Evolutionary conservation across 306 rosid genomes (phyloP).

Genomic region (Malus asiatica): DNA sequence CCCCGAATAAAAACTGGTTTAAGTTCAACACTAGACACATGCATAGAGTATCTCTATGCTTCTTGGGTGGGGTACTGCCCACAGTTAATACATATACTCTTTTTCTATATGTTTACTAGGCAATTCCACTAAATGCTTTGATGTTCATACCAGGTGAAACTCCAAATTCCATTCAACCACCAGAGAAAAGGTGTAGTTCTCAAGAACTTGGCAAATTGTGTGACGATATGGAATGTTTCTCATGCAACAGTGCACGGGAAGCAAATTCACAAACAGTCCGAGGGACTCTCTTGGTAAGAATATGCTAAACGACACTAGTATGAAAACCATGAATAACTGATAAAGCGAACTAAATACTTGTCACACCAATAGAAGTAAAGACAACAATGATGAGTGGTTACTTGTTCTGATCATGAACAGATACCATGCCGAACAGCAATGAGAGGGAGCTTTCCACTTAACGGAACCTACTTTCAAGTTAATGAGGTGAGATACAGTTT

Average conservation of each 20-base stretch:
- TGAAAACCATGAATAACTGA: not conserved
- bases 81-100: not conserved
- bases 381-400: slow-evolving; percentile 6
- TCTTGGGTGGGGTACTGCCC: not conserved
- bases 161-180: slow-evolving; percentile 71
- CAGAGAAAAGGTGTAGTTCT: slow-evolving; percentile 60
- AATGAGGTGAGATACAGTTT: slow-evolving; percentile 56
- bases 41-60: not conserved
- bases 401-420: slow-evolving; percentile 38
- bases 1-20: not conserved
- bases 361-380: not conserved
- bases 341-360: not conserved
- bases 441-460: slow-evolving; percentile 92
- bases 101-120: slow-evolving; percentile 16
- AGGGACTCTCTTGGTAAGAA: slow-evolving; percentile 79
- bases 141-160: slow-evolving; percentile 76
- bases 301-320: slow-evolving; percentile 14
- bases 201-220: slow-evolving; percentile 61
- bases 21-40: not conserved
- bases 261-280: slow-evolving; percentile 69
- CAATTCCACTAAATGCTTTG: slow-evolving; percentile 16
- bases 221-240: slow-evolving; percentile 64
- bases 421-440: slow-evolving; percentile 94
- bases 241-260: slow-evolving; percentile 80
- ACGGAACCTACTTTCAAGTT: slow-evolving; percentile 95